A percentile compares a stretch with the other conserved stretches of the same genome.
Evolutionary conservation across 805 yeast species (phyloP).

Genomic region (Candida yuanshanica): DNA sequence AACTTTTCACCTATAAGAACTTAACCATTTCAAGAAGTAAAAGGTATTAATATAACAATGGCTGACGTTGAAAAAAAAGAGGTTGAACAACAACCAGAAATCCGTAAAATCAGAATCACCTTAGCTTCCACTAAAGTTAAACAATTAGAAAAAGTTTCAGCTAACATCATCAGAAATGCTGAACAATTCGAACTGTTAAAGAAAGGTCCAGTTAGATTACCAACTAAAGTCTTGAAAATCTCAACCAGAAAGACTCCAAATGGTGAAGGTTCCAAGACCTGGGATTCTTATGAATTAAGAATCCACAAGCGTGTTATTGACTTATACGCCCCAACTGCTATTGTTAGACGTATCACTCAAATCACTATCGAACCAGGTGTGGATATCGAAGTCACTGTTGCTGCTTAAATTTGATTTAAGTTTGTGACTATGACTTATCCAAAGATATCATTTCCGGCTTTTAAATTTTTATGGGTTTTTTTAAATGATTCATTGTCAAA

Average conservation of each 20-base stretch:
- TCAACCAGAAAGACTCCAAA: conserved; percentile 99
- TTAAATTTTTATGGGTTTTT: background rate
- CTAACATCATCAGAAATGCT: conserved; percentile 86
- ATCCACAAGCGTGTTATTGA: conserved; percentile 99
- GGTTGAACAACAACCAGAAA: conserved; percentile 72
- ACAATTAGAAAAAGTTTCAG: conserved; percentile 95
- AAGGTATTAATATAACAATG: conserved; percentile 49
- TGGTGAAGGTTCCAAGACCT: conserved; percentile 99
- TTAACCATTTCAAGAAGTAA: conserved; percentile 27
- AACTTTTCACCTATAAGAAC: background rate
- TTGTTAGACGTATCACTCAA: conserved; percentile 94
- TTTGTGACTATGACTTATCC: background rate
- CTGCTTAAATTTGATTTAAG: conserved; percentile 47
- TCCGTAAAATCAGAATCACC: conserved; percentile 98
- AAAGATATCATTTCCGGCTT: conserved; percentile 1
- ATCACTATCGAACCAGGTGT: conserved; percentile 99
- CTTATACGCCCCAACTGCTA: conserved; percentile 91
- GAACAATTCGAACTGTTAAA: conserved; percentile 73
- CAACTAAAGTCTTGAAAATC: conserved; percentile 97
- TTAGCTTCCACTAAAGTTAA: conserved; percentile 98
- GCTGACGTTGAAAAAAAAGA: conserved; percentile 83
- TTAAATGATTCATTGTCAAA: conserved; percentile 2
- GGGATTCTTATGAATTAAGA: conserved; percentile 99
- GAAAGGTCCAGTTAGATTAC: conserved; percentile 99
- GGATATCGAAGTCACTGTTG: conserved; percentile 91